Evolutionary conservation across 805 yeast species (phyloP).

Genomic region (Pichia pseudocactophila): DNA sequence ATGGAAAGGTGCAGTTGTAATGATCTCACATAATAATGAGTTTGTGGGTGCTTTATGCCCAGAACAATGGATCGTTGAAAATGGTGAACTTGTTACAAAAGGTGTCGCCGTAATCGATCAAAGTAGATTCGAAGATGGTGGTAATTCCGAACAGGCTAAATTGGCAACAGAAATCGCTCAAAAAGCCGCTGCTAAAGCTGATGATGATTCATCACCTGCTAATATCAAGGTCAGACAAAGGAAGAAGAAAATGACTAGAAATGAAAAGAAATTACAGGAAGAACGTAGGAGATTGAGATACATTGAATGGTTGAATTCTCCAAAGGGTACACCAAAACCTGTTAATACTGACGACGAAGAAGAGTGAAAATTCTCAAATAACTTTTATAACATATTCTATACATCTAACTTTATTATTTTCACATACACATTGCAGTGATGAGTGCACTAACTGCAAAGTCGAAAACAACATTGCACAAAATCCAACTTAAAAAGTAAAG

Average conservation of each 20-base stretch:
- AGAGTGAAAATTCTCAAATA: neutral
- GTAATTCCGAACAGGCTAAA: slow-evolving; percentile 34
- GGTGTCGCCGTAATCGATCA: slow-evolving; percentile 70
- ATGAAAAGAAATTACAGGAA: slow-evolving; percentile 84
- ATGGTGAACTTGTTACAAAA: slow-evolving; percentile 80
- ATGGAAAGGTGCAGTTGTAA: slow-evolving; percentile 97
- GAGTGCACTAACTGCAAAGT: slow-evolving; percentile 22
- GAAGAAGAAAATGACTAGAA: slow-evolving; percentile 96
- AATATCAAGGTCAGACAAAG: slow-evolving; percentile 78
- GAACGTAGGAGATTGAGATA: slow-evolving; percentile 92
- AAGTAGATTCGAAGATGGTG: slow-evolving; percentile 75
- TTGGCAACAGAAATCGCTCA: slow-evolving; percentile 39
- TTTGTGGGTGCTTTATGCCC: slow-evolving; percentile 97
- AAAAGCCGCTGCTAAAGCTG: slow-evolving; percentile 39
- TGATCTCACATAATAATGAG: slow-evolving; percentile 96
- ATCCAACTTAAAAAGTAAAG: slow-evolving; percentile 77
- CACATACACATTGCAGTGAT: slow-evolving; percentile 17
- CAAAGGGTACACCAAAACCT: slow-evolving; percentile 97
- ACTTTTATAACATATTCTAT: neutral
- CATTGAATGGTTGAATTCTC: slow-evolving; percentile 88
- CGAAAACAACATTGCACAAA: slow-evolving; percentile 36
- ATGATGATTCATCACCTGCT: slow-evolving; percentile 78
- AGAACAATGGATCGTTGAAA: slow-evolving; percentile 95
- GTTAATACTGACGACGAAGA: slow-evolving; percentile 91
- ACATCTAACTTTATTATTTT: neutral